These are phyloP conservation scores for Tirmania nivea DNA, from an alignment of 495 filamentous ascomycete species.

Conservation along the genomic window DNA sequence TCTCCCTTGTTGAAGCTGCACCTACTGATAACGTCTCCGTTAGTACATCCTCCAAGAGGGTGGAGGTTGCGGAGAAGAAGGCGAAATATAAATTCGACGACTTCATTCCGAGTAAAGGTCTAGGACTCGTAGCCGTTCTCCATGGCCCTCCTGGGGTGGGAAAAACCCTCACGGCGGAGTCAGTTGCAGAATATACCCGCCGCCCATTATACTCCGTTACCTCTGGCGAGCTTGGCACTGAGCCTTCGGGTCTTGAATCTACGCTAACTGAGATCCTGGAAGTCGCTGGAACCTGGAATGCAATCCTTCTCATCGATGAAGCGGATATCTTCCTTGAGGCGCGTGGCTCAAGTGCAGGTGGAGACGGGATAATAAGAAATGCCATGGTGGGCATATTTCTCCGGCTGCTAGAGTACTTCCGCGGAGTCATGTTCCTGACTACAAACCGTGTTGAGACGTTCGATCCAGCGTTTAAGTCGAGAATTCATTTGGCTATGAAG, in stretches of 20 bases:
- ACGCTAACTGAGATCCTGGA: constrained; percentile 30
- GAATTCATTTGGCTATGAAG: constrained; percentile 27
- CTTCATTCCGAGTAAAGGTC: constrained; percentile 33
- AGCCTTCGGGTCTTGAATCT: constrained; percentile 28
- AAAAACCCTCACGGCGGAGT: constrained; percentile 37
- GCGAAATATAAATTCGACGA: constrained; percentile 22
- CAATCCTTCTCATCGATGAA: constrained; percentile 33
- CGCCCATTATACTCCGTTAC: constrained; percentile 34
- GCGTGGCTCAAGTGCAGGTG: constrained; percentile 9
- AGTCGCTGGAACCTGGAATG: constrained; percentile 30
- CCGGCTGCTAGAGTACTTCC: constrained; percentile 25
- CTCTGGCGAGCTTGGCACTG: constrained; percentile 33
- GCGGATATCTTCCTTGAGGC: constrained; percentile 31
- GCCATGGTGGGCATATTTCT: constrained; percentile 23
- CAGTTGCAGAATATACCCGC: constrained; percentile 30
- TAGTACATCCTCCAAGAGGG: background rate
- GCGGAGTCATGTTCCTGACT: constrained; percentile 31
- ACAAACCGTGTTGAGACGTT: constrained; percentile 29
- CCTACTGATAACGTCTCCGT: background rate
- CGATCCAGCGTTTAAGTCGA: constrained; percentile 30
- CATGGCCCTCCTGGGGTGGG: constrained; percentile 36
- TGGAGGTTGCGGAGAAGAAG: constrained; percentile 4
- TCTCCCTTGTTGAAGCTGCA: constrained; percentile 29
- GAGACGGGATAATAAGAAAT: constrained; percentile 31
- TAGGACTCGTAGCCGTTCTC: constrained; percentile 37